Percentiles rank a stretch among this genome's conserved stretches.
Conservation (phyloP, 306 rosid species). For the Castanea sativa region DNA sequence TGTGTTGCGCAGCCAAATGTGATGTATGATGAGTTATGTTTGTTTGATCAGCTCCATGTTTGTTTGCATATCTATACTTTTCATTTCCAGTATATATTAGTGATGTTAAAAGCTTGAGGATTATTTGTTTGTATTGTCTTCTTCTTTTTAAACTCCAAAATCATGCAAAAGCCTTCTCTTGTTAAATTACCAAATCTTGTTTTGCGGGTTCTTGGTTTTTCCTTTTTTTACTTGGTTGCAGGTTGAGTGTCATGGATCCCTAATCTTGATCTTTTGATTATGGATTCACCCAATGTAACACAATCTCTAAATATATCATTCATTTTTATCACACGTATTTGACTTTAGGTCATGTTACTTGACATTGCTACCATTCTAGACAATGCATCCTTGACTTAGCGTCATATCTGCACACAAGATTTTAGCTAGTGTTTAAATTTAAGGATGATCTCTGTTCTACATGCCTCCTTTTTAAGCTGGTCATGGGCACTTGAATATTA, state of each 20-base stretch:
- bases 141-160: background rate
- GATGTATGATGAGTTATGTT: background rate
- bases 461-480: background rate
- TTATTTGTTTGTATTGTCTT: background rate
- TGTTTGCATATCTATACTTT: background rate
- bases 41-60: background rate
- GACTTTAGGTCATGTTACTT: background rate
- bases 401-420: background rate
- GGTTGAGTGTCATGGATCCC: background rate
- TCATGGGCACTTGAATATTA: background rate
- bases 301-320: background rate
- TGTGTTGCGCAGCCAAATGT: background rate
- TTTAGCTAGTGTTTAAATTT: background rate
- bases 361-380: background rate
- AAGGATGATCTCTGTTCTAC: background rate
- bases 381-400: background rate
- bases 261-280: background rate
- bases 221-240: background rate
- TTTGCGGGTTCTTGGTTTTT: background rate
- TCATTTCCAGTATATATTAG: background rate
- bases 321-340: background rate
- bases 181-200: background rate
- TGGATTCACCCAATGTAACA: background rate
- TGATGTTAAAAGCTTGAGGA: background rate
- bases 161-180: background rate